Conservation (phyloP, 2,329 filamentous ascomycete genomes). For the Leptographium lundbergii region DNA sequence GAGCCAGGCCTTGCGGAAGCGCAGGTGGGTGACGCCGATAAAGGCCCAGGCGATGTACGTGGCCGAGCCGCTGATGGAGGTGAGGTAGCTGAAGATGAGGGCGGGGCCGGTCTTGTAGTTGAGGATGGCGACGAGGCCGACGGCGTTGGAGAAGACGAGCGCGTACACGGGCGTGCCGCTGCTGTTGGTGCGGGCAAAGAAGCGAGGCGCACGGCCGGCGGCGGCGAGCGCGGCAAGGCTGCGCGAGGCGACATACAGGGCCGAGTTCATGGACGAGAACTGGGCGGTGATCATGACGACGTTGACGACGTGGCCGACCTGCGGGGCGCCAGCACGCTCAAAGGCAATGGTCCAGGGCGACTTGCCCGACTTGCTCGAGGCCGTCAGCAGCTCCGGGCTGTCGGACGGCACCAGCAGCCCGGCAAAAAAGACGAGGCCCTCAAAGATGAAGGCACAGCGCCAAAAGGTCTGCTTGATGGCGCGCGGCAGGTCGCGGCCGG, state of each 20-base stretch:
- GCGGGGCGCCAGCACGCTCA: constrained; percentile 51
- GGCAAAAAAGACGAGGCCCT: constrained; percentile 18
- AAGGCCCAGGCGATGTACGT: constrained; percentile 59
- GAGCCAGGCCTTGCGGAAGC: constrained; percentile 47
- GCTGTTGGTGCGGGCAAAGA: constrained; percentile 39
- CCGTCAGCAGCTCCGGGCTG: constrained; percentile 20
- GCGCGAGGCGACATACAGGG: constrained; percentile 44
- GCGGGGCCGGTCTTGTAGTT: constrained; percentile 25
- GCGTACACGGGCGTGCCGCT: constrained; percentile 48
- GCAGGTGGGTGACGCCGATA: constrained; percentile 50
- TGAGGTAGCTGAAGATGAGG: constrained; percentile 57
- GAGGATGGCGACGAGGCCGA: constrained; percentile 45
- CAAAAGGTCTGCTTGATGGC: constrained; percentile 16
- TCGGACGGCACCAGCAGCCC: constrained; percentile 17
- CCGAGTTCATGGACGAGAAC: constrained; percentile 56
- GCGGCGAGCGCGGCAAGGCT: constrained; percentile 46
- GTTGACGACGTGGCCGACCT: constrained; percentile 61
- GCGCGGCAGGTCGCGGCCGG: constrained; percentile 12
- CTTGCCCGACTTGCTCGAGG: constrained; percentile 22
- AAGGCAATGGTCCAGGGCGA: constrained; percentile 63
- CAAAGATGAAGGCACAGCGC: constrained; percentile 25
- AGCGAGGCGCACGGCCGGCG: constrained; percentile 41
- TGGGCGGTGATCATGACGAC: constrained; percentile 61
- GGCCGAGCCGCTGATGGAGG: constrained; percentile 56
- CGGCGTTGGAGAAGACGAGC: constrained; percentile 43